phyloP scores from a whole-genome alignment of 768 basidiomycete species.

The Rhizopogon rudus region DNA sequence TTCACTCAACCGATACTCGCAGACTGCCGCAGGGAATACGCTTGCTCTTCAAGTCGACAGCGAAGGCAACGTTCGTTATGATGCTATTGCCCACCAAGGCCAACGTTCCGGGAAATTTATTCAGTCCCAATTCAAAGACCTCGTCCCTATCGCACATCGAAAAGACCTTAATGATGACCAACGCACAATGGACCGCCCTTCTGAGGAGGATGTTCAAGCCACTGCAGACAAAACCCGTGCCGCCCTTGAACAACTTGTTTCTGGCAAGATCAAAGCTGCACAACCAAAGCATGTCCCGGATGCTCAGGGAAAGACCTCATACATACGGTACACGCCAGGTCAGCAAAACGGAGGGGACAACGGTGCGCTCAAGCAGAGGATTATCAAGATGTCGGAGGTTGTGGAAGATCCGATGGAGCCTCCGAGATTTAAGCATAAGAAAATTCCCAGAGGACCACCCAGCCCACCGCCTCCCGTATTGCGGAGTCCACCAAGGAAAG shows the following conservation, averaged over 20 bases:
- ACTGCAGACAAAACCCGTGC: conserved; percentile 88
- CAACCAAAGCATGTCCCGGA: conserved; percentile 95
- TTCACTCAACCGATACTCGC: neutral
- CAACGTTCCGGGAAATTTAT: conserved; percentile 81
- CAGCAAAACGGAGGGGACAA: conserved; percentile 65
- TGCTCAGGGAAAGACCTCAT: conserved; percentile 75
- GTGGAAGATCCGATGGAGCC: conserved; percentile 98
- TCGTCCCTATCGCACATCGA: conserved; percentile 86
- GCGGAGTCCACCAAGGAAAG: conserved; percentile 92
- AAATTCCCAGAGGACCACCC: conserved; percentile 94
- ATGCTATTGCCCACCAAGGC: conserved; percentile 95
- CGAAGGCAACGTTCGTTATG: conserved; percentile 95
- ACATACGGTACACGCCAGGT: conserved; percentile 95
- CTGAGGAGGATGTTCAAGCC: conserved; percentile 87
- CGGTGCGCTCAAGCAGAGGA: conserved; percentile 77
- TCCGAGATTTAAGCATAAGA: conserved; percentile 97
- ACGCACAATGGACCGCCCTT: conserved; percentile 83
- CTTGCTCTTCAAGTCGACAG: conserved; percentile 94
- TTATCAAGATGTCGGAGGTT: conserved; percentile 98
- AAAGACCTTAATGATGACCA: conserved; percentile 79
- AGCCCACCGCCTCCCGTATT: conserved; percentile 96
- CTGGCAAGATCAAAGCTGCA: conserved; percentile 96
- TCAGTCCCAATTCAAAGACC: conserved; percentile 96
- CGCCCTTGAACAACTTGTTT: conserved; percentile 90
- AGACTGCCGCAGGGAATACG: conserved; percentile 92